phyloP scores from a whole-genome alignment of 257 asterid species.

The Solanum tacnaense region DNA sequence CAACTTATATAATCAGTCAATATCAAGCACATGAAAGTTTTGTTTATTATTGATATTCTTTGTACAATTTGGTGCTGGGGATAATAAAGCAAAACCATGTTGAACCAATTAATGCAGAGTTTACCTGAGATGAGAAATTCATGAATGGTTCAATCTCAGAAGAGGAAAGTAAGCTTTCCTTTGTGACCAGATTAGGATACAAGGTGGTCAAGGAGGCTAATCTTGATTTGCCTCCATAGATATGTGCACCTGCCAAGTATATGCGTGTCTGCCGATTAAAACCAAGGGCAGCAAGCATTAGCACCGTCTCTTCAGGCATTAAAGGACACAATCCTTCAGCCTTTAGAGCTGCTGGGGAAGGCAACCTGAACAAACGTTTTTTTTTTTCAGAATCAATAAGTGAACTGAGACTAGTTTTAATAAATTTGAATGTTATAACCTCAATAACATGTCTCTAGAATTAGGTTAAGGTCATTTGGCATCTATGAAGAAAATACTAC shows the following conservation, averaged over 20 bases:
- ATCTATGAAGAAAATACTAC: not conserved
- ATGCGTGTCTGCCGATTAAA: slow-evolving; percentile 75
- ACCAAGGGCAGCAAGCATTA: slow-evolving; percentile 95
- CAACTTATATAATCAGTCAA: not conserved
- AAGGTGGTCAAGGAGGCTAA: slow-evolving; percentile 76
- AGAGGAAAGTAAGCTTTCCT: slow-evolving; percentile 80
- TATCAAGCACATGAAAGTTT: not conserved
- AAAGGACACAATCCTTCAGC: slow-evolving; percentile 92
- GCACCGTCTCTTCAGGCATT: slow-evolving; percentile 99
- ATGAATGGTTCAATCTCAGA: slow-evolving; percentile 65
- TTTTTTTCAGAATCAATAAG: not conserved
- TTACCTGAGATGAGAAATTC: slow-evolving; percentile 92
- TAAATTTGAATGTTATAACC: not conserved
- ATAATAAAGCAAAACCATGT: not conserved
- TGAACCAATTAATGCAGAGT: not conserved
- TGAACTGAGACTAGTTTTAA: not conserved
- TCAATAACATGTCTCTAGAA: not conserved
- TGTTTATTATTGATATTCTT: not conserved
- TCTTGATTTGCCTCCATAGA: slow-evolving; percentile 85
- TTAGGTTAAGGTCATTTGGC: not conserved
- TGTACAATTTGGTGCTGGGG: not conserved
- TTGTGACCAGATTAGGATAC: slow-evolving; percentile 85
- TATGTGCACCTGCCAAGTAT: slow-evolving; percentile 90
- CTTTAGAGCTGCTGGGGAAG: slow-evolving; percentile 51
- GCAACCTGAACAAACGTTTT: slow-evolving; percentile 40